Evolutionary conservation across 2,329 filamentous ascomycete species (phyloP), one percentile per base, ranked within the genome.

Genomic region (Epichloe coenophiala): DNA sequence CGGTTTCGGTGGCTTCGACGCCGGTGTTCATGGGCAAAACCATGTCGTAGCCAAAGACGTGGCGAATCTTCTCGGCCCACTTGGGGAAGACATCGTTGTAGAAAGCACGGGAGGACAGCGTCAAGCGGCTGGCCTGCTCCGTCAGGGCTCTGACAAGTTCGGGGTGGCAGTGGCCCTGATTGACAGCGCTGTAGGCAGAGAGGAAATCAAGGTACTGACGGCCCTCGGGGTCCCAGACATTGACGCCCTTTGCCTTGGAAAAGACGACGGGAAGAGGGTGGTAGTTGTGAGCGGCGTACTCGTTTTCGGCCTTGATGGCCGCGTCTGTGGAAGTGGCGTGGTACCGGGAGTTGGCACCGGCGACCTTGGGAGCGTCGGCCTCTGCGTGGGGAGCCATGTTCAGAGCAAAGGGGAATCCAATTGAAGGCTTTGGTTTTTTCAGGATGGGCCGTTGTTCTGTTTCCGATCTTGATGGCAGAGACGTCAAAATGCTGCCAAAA

Each of bases 11-110:
- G 8, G 91, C 91, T 71, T 97, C 91, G 21, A 91, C 91, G 53
- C 91, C 91, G 2, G 91, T 97, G 74, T 96, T 96, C 90, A 97
- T 96, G 57, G 91, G 91, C 67, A 97, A 71, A 36, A 95, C 88
- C 91, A 96, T 96, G 69, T 97, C 91, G 66, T 94, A 97, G 55
- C 88, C 89, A 66, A 96, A 95, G 65, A 87, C 83, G 58, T 80
- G 71, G 59, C 87, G 90, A 56, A 95, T 84, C 71, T 93, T 95
- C 70, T 95, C 84, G 6, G 91, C 91, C 76, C 95, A 97, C 57
- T 85, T 83, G 52, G 91, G 91, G 72, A 97, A 97, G 56, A 97
- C 93, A 73, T 97, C 91, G 67, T 97, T 98, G 77, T 97, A 84
- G 73, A 97, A 98, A 48, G 93, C 93, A 54, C 91, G 82, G 54